Percentiles rank a stretch among this genome's conserved stretches.
Conservation (phyloP, 2,329 filamentous ascomycete species). For the Trichoderma sp. region DNA sequence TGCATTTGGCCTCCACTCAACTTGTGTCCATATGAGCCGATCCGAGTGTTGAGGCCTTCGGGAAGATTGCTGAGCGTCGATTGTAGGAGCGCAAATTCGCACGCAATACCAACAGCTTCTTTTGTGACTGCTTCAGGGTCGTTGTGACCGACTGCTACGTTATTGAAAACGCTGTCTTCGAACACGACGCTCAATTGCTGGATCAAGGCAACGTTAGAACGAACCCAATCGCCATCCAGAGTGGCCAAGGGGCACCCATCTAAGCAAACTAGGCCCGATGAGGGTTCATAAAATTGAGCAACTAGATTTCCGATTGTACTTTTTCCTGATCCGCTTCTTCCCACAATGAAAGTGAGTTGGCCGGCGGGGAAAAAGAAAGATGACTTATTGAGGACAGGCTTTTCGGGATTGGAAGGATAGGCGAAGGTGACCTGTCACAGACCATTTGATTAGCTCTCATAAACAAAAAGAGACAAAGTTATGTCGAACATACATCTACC, state of each 20-base stretch:
- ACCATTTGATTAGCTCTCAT: conserved; percentile 30
- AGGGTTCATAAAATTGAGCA: conserved; percentile 73
- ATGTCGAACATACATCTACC: conserved; percentile 58
- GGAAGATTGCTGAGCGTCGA: conserved; percentile 69
- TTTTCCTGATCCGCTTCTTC: conserved; percentile 87
- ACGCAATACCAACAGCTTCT: conserved; percentile 64
- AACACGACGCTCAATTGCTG: conserved; percentile 85
- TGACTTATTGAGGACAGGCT: conserved; percentile 61
- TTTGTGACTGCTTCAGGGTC: conserved; percentile 53
- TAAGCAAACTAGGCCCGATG: conserved; percentile 67
- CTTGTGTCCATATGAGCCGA: conserved; percentile 70
- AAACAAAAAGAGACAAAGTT: neutral
- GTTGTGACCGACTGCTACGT: conserved; percentile 72
- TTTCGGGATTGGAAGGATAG: conserved; percentile 72
- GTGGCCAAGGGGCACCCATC: conserved; percentile 66
- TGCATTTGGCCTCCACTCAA: conserved; percentile 88
- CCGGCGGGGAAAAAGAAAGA: conserved; percentile 73
- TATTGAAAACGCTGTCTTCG: conserved; percentile 75
- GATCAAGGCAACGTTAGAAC: conserved; percentile 76
- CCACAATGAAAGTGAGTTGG: conserved; percentile 78
- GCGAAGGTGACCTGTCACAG: conserved; percentile 71
- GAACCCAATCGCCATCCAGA: conserved; percentile 72
- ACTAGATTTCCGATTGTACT: conserved; percentile 84
- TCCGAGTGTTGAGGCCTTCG: conserved; percentile 69
- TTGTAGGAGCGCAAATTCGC: conserved; percentile 69